Percentiles rank a stretch among this genome's conserved stretches.
Conservation (phyloP, 371 early-diverging fungal species). For the Rhizomucor miehei region DNA sequence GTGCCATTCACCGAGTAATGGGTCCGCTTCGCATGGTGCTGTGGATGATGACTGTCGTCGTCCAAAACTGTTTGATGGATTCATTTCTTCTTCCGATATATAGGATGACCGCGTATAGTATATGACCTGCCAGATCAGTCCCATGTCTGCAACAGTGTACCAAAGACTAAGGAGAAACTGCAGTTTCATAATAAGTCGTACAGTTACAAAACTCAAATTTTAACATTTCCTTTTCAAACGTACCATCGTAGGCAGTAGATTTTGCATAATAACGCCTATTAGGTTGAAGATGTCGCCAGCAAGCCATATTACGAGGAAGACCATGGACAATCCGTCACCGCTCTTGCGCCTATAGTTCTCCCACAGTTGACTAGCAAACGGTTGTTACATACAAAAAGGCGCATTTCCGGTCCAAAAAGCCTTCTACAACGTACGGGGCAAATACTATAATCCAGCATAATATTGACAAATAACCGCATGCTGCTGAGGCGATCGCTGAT, state of each 20-base stretch:
- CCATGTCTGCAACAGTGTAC: constrained; percentile 51
- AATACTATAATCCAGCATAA: constrained; percentile 62
- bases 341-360: constrained; percentile 60
- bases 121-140: constrained; percentile 51
- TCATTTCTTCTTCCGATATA: constrained; percentile 2
- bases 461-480: constrained; percentile 47
- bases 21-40: neutral
- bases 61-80: neutral
- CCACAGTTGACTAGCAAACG: constrained; percentile 47
- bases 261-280: constrained; percentile 71
- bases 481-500: constrained; percentile 29
- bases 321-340: constrained; percentile 64
- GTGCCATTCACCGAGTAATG: neutral
- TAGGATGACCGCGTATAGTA: constrained; percentile 34
- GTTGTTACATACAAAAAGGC: neutral
- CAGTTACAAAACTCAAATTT: too few relatives aligned
- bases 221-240: too few relatives aligned
- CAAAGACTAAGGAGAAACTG: constrained; percentile 45
- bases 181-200: too few relatives aligned
- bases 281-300: constrained; percentile 81
- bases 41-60: neutral
- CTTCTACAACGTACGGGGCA: constrained; percentile 50
- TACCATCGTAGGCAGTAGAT: constrained; percentile 66
- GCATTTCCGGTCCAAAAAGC: neutral
- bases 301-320: constrained; percentile 81